Conservation (phyloP, 176 grass and related monocot species). For the Saccharum officinarum region DNA sequence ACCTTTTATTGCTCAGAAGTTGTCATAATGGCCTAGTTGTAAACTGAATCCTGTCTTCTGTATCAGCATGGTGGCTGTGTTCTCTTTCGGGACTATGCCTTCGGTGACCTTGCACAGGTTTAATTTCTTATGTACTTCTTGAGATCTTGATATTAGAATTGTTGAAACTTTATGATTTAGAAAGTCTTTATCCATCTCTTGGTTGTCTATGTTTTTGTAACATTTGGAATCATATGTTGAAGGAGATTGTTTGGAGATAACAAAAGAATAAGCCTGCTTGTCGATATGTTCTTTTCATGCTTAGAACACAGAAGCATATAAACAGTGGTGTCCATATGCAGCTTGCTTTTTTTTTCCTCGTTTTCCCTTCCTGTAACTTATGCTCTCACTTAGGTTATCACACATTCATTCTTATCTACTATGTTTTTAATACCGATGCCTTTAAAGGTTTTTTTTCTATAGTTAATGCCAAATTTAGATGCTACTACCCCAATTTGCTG, state of each 20-base stretch:
- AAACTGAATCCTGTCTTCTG: constrained; percentile 32
- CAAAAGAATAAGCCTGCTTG: background rate
- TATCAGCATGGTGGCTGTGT: constrained; percentile 73
- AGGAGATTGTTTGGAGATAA: constrained; percentile 6
- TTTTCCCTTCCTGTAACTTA: background rate
- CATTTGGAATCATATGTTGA: background rate
- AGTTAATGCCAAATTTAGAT: background rate
- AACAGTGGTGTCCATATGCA: background rate
- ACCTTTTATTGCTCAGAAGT: constrained; percentile 6
- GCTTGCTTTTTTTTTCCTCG: background rate
- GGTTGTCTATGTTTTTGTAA: background rate
- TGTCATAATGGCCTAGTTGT: constrained; percentile 4
- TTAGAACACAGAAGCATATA: background rate
- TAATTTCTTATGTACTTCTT: background rate
- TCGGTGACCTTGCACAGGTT: constrained; percentile 93
- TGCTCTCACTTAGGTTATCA: background rate
- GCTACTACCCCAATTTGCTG: background rate
- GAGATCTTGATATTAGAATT: background rate
- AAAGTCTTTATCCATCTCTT: background rate
- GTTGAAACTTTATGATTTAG: constrained; percentile 4
- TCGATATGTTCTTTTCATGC: constrained; percentile 2
- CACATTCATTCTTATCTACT: background rate
- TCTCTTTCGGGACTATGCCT: constrained; percentile 90
- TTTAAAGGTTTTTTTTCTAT: background rate
- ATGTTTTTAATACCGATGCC: background rate